These are phyloP conservation scores for Schizopora paradoxa DNA, from an alignment of 1,284 basidiomycete genomes.

Conservation along the genomic window DNA sequence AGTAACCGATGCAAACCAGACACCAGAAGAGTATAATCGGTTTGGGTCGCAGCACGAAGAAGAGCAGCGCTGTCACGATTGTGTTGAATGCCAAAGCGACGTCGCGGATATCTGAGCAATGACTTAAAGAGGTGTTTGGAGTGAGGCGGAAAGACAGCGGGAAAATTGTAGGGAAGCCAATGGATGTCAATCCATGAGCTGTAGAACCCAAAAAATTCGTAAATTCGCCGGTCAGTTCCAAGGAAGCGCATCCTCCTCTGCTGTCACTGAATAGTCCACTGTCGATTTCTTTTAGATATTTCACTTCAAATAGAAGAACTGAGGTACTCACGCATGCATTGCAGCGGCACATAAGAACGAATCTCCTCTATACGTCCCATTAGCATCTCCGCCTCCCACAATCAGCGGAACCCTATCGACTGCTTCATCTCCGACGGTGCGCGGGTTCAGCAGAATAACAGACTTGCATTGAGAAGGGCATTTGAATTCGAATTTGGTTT, in stretches of 20 bases:
- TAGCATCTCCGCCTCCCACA: conserved; percentile 74
- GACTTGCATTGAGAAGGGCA: conserved; percentile 73
- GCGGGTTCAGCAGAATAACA: conserved; percentile 69
- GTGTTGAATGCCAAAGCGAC: conserved; percentile 69
- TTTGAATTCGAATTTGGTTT: conserved; percentile 61
- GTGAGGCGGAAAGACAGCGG: conserved; percentile 50
- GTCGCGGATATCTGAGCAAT: conserved; percentile 70
- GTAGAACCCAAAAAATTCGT: conserved; percentile 57
- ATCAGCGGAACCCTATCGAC: conserved; percentile 70
- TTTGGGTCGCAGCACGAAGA: conserved; percentile 69
- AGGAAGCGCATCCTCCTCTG: conserved; percentile 72
- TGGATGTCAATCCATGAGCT: conserved; percentile 63
- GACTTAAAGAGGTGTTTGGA: conserved; percentile 33
- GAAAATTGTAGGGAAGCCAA: conserved; percentile 72
- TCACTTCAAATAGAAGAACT: conserved; percentile 8
- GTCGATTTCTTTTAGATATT: conserved; percentile 18
- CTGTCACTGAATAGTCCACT: conserved; percentile 65
- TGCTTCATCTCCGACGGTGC: conserved; percentile 67
- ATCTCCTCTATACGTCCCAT: conserved; percentile 75
- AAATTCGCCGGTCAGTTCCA: conserved; percentile 67
- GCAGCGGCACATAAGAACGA: conserved; percentile 84
- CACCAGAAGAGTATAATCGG: conserved; percentile 72
- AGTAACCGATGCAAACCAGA: conserved; percentile 80
- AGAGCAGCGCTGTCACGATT: conserved; percentile 58
- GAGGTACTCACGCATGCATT: conserved; percentile 62